Evolutionary conservation across 169 alveolate genomes (phyloP).

Genomic region (Cryptosporidium sp.): DNA sequence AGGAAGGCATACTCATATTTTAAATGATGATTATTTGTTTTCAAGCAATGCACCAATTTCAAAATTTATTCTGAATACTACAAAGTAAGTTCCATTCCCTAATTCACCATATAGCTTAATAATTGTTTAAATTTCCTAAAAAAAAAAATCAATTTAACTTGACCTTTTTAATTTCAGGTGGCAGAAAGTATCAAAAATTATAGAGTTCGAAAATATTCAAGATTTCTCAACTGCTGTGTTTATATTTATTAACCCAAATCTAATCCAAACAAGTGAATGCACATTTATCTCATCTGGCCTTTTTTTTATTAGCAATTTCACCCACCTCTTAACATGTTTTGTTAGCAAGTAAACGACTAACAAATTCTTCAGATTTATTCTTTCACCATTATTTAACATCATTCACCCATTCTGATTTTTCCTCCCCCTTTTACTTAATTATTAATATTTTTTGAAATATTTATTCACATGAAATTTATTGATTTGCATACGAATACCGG

Average conservation of each 20-base stretch:
- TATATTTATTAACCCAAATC: conserved; percentile 24
- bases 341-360: not conserved
- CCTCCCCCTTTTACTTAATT: not conserved
- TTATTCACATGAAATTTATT: not conserved
- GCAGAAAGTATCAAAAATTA: conserved; percentile 16
- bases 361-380: not conserved
- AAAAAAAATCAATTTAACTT: not conserved
- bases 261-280: not conserved
- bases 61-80: conserved; percentile 1
- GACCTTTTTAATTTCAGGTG: conserved; percentile 10
- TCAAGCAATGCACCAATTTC: not conserved
- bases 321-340: conserved; percentile 13
- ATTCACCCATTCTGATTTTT: not conserved
- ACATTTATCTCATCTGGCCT: not conserved
- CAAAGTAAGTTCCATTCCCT: conserved; percentile 28
- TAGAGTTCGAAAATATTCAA: not conserved
- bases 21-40: conserved; percentile 9
- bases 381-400: not conserved
- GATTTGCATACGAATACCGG: conserved; percentile 10
- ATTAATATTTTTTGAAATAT: not conserved
- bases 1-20: conserved; percentile 20
- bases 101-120: not conserved
- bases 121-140: too few species aligned
- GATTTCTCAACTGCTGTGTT: conserved; percentile 13
- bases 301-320: conserved; percentile 33